Conservation (phyloP, 208 protist species). For the Acanthamoeba castellanii region DNA sequence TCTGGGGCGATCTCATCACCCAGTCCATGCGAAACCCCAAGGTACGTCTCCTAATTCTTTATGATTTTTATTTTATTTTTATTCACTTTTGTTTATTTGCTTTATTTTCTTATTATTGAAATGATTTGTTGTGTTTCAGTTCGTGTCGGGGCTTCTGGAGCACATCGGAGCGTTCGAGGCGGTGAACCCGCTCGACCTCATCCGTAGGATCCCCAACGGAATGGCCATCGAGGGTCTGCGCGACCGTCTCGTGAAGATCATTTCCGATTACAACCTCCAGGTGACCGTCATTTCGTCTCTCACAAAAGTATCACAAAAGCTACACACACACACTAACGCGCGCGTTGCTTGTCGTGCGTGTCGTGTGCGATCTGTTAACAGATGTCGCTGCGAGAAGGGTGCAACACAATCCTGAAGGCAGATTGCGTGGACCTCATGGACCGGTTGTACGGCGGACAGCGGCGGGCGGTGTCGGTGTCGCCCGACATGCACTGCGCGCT, state of each 20-base stretch:
- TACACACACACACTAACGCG: background rate
- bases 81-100: background rate
- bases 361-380: background rate
- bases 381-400: conserved; percentile 86
- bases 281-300: background rate
- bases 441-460: conserved; percentile 7
- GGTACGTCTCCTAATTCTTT: background rate
- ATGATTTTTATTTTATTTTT: too few species aligned
- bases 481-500: conserved; percentile 55
- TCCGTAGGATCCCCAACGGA: conserved; percentile 81
- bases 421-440: conserved; percentile 84
- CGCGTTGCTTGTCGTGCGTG: background rate
- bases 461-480: background rate
- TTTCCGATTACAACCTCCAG: conserved; percentile 90
- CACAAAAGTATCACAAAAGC: too few species aligned
- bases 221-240: conserved; percentile 86
- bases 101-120: background rate
- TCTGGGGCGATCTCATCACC: conserved; percentile 91
- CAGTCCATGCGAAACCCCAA: conserved; percentile 87
- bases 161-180: conserved; percentile 86
- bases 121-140: conserved; percentile 20
- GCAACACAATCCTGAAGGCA: conserved; percentile 82
- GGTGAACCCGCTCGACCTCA: conserved; percentile 89
- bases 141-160: conserved; percentile 87
- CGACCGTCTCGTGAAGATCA: conserved; percentile 89